These are phyloP conservation scores for Trichoderma lentiforme DNA, from an alignment of 2,329 filamentous ascomycete species.

Conservation along the genomic window DNA sequence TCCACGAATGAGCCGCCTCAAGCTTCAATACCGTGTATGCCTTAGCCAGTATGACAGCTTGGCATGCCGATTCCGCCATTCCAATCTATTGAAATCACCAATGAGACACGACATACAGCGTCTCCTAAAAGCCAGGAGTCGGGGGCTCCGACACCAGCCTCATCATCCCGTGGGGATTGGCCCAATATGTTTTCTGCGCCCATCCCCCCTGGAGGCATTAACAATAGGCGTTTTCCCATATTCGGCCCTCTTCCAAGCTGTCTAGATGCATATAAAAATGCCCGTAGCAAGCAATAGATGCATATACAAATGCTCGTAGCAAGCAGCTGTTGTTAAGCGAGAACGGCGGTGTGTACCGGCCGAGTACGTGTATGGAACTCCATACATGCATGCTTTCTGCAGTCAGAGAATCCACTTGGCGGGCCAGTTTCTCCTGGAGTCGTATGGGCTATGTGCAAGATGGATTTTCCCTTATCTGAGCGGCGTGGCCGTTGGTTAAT, in stretches of 20 bases:
- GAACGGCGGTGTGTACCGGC: background rate
- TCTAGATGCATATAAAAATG: background rate
- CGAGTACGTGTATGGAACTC: background rate
- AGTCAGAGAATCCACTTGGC: conserved; percentile 5
- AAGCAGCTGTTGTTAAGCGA: background rate
- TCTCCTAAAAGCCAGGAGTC: background rate
- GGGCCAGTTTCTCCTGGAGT: conserved; percentile 3
- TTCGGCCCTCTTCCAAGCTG: background rate
- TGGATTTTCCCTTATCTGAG: background rate
- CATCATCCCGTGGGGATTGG: background rate
- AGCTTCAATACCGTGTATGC: background rate
- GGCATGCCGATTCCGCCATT: background rate
- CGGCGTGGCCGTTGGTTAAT: background rate
- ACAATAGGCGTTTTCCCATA: background rate
- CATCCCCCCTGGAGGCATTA: background rate
- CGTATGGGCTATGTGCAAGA: background rate
- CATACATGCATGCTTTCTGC: conserved; percentile 6
- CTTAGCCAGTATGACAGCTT: background rate
- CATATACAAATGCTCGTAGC: background rate
- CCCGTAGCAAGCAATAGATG: background rate
- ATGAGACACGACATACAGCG: background rate
- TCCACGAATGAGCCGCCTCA: background rate
- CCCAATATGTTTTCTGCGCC: background rate
- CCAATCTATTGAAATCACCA: background rate
- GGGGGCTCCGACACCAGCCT: background rate